Conservation (phyloP, 148 eudicot species). For the Amaranthus palmeri region DNA sequence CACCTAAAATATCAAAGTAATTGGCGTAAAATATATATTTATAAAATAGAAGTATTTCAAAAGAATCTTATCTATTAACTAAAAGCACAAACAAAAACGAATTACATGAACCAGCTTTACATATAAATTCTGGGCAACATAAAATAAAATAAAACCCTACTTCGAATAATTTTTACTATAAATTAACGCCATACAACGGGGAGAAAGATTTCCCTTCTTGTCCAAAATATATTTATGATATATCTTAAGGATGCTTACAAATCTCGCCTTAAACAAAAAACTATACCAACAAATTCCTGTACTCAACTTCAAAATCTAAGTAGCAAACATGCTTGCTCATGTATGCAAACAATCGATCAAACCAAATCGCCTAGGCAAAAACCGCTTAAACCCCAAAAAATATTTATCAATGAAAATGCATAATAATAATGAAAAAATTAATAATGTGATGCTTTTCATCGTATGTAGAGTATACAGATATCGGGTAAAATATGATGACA, state of each 20-base stretch:
- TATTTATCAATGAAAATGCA: conserved; percentile 19
- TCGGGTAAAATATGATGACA: conserved; percentile 21
- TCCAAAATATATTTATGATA: not conserved
- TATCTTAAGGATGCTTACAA: not conserved
- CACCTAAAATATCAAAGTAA: no score
- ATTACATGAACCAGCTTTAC: not conserved
- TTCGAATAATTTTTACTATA: no score
- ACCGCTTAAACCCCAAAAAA: conserved; percentile 25
- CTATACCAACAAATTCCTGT: conserved; percentile 14
- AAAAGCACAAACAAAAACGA: not conserved
- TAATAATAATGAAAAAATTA: conserved; percentile 4
- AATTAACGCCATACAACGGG: not conserved
- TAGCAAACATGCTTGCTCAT: conserved; percentile 17
- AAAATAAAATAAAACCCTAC: not conserved
- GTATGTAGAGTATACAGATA: conserved; percentile 30
- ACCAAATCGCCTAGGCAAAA: conserved; percentile 19
- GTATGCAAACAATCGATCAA: conserved; percentile 18
- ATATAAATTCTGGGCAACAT: not conserved
- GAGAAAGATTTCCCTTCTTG: not conserved
- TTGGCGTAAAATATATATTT: no score
- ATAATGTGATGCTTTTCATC: conserved; percentile 26
- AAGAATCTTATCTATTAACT: no score
- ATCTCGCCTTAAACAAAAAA: conserved; percentile 7
- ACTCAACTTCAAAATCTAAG: conserved; percentile 25
- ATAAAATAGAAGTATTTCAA: no score